Conservation (phyloP, 1,284 basidiomycete genomes). For the Mycosarcoma maydis region DNA sequence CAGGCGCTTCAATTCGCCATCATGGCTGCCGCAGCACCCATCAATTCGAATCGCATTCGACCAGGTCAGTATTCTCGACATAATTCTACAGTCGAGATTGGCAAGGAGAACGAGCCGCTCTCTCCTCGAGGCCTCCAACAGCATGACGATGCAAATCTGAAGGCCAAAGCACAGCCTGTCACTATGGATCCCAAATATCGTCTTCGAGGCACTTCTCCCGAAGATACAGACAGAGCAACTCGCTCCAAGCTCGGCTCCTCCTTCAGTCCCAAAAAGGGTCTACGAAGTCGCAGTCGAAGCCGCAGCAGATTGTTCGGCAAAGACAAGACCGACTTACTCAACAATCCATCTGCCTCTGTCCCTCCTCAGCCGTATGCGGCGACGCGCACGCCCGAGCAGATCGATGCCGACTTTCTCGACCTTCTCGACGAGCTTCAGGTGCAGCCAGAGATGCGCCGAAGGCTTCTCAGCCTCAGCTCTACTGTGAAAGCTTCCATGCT, state of each 20-base stretch:
- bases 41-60: slow-evolving; percentile 29
- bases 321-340: slow-evolving; percentile 37
- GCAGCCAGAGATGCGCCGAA: slow-evolving; percentile 77
- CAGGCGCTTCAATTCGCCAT: slow-evolving; percentile 11
- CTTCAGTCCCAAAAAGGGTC: slow-evolving; percentile 36
- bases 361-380: slow-evolving; percentile 6
- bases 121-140: slow-evolving; percentile 4
- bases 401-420: slow-evolving; percentile 52
- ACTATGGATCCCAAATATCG: slow-evolving; percentile 39
- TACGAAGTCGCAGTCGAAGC: slow-evolving; percentile 33
- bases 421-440: slow-evolving; percentile 71
- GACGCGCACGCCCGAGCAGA: slow-evolving; percentile 34
- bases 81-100: slow-evolving; percentile 6
- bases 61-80: slow-evolving; percentile 48
- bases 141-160: slow-evolving; percentile 8
- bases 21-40: slow-evolving; percentile 28
- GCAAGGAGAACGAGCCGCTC: slow-evolving; percentile 44
- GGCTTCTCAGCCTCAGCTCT: slow-evolving; percentile 79
- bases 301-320: slow-evolving; percentile 41
- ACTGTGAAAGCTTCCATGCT: slow-evolving; percentile 89
- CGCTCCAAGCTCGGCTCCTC: slow-evolving; percentile 29
- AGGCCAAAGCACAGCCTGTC: slow-evolving; percentile 11
- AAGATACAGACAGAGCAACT: slow-evolving; percentile 11
- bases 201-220: slow-evolving; percentile 46
- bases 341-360: slow-evolving; percentile 5